A percentile compares a stretch with the other conserved stretches of the same genome.
These are phyloP conservation scores for Tricholoma flavovirens DNA, from an alignment of 768 basidiomycete species.

Conservation along the genomic window DNA sequence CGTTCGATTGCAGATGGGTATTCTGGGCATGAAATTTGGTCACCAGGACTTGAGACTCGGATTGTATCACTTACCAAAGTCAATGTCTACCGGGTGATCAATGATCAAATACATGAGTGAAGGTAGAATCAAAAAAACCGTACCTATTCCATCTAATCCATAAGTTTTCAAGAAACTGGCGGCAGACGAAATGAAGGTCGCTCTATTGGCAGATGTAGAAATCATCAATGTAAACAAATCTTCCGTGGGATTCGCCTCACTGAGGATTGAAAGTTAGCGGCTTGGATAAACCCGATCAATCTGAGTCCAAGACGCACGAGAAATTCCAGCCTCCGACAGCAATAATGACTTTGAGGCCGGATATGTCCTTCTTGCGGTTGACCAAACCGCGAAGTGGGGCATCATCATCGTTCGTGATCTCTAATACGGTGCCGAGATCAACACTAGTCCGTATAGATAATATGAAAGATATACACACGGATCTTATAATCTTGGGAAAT, in stretches of 20 bases:
- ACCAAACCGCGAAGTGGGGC: no score
- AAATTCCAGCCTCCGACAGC: slow-evolving; percentile 19
- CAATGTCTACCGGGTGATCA: slow-evolving; percentile 13
- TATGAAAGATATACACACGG: neutral
- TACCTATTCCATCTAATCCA: slow-evolving; percentile 15
- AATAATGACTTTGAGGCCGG: slow-evolving; percentile 13
- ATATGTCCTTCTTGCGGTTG: no score
- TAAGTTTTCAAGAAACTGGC: slow-evolving; percentile 7
- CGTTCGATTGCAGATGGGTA: slow-evolving; percentile 16
- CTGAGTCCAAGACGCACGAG: no score
- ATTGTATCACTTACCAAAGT: no score
- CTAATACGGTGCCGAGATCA: no score
- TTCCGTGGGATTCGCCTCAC: slow-evolving; percentile 5
- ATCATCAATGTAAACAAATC: slow-evolving; percentile 16
- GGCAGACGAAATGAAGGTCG: slow-evolving; percentile 17
- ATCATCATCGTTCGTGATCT: neutral
- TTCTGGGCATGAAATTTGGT: no score
- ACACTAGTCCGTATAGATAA: no score
- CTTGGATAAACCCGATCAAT: no score
- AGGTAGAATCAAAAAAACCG: neutral
- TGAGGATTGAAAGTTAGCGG: slow-evolving; percentile 5
- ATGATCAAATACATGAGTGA: no score
- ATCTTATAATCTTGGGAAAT: slow-evolving; percentile 13
- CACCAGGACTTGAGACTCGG: no score
- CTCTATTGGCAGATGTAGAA: slow-evolving; percentile 4